Conservation (phyloP, 768 basidiomycete genomes). For the Solioccasus polychromus region DNA sequence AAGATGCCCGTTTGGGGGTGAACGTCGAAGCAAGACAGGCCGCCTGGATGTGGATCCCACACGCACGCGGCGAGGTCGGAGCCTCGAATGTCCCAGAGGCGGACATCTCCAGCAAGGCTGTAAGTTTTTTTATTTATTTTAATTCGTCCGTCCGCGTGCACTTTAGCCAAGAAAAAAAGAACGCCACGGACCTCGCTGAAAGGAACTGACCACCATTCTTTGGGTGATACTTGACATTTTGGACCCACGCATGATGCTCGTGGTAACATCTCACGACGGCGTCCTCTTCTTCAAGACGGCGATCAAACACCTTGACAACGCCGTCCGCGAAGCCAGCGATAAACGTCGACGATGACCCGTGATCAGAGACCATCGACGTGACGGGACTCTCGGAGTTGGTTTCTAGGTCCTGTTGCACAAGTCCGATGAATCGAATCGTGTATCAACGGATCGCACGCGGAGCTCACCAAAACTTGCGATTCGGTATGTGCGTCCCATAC, state of each 20-base stretch:
- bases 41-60: constrained; percentile 65
- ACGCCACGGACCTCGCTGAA: constrained; percentile 70
- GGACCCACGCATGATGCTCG: constrained; percentile 85
- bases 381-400: constrained; percentile 90
- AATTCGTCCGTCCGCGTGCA: no score
- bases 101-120: constrained; percentile 87
- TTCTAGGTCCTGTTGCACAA: constrained; percentile 91
- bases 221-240: constrained; percentile 85
- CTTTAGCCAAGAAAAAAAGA: background rate
- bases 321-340: constrained; percentile 94
- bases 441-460: background rate
- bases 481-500: constrained; percentile 97
- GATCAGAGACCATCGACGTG: constrained; percentile 80
- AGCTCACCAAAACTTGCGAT: constrained; percentile 62
- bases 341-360: constrained; percentile 73
- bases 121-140: background rate
- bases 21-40: constrained; percentile 82
- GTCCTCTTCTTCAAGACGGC: constrained; percentile 79
- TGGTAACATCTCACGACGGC: constrained; percentile 76
- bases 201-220: constrained; percentile 66
- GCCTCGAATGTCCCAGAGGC: constrained; percentile 85
- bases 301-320: constrained; percentile 84
- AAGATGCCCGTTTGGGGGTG: constrained; percentile 83
- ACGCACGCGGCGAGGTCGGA: constrained; percentile 54
- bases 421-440: constrained; percentile 1